A percentile compares a stretch with the other conserved stretches of the same genome.
phyloP scores from a whole-genome alignment of 2,329 filamentous ascomycete species.

The Ceratocystis albifundus region DNA sequence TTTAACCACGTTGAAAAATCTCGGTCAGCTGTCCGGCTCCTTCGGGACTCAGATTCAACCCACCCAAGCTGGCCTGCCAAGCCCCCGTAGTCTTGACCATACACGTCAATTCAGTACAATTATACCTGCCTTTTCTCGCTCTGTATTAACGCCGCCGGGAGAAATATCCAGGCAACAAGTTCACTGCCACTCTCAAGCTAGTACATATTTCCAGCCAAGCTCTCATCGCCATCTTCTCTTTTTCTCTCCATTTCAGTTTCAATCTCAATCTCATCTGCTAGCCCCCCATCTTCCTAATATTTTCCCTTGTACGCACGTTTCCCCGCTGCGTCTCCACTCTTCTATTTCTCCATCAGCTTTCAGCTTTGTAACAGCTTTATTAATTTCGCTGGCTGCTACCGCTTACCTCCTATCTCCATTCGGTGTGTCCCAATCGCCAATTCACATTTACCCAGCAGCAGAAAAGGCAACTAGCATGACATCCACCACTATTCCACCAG shows the following conservation, averaged over 20 bases:
- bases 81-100: not conserved
- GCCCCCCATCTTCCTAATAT: not conserved
- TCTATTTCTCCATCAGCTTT: conserved; percentile 12
- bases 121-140: not conserved
- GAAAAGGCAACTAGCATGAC: conserved; percentile 16
- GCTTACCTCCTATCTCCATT: not conserved
- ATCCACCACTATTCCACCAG: conserved; percentile 41
- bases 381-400: not conserved
- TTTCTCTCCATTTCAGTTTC: not conserved
- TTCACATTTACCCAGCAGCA: not conserved
- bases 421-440: not conserved
- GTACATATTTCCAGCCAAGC: not conserved
- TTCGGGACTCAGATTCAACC: not conserved
- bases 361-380: conserved; percentile 2
- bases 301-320: not conserved
- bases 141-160: not conserved
- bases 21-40: conserved; percentile 7
- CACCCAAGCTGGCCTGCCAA: not conserved
- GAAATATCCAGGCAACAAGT: not conserved
- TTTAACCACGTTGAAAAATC: conserved; percentile 5
- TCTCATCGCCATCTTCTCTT: not conserved
- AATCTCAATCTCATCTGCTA: no score
- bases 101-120: not conserved
- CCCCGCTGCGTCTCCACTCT: conserved; percentile 17
- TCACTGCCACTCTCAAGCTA: conserved; percentile 1